Base-by-base conservation (phyloP, 228 moss, liverwort and hornwort genomes). In the Sphagnum fallax region DNA sequence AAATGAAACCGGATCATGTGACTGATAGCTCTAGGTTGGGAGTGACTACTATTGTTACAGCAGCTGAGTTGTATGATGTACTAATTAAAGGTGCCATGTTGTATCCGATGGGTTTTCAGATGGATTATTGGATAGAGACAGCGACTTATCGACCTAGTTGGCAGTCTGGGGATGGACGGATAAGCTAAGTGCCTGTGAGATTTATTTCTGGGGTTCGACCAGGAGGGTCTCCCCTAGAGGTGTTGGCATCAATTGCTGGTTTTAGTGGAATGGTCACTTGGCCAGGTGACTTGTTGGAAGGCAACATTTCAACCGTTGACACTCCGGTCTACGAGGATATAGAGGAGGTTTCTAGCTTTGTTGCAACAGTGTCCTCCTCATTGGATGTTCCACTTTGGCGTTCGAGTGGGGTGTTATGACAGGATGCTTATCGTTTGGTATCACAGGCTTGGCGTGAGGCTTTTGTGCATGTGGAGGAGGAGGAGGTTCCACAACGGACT, bases 51-150 rank as follows among this genome's bases (percentile, higher is more conserved):
- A 52, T 67, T 4, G 4, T 75, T 10, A 70, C 75, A 32, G 6
- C 9, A 10, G 49, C 49, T 2, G 14, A 69, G 10, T 70, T 57
- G 6, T 70, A 75, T 58, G 64, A 75, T 58, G 47, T 75, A 48
- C 32, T 75, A 6, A 57, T 75, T 4, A 64, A 64, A 15, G 13
- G 67, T 11, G 49, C 4, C 15, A 10, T 75, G 47, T 59, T 74
- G 4, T 68, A 74, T 32, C 60, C 68, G 4, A 74, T 67, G 67
- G 73, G 73, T 4, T 74, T 67, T 15, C 14, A n/a, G 2, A 10
- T 62, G 48, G 73, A 74, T 68, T 74, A 16, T 4, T 62, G 60
- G 73, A 16, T 5, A 8, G 73, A 74, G 51, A 62, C 47, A 4
- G 50, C 14, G 5, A 8, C 10, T 14, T 74, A 61, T 62, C 11